Evolutionary conservation across 116 monocot genomes (phyloP), one percentile per base, ranked within the genome.

Genomic region (Iris pallida): DNA sequence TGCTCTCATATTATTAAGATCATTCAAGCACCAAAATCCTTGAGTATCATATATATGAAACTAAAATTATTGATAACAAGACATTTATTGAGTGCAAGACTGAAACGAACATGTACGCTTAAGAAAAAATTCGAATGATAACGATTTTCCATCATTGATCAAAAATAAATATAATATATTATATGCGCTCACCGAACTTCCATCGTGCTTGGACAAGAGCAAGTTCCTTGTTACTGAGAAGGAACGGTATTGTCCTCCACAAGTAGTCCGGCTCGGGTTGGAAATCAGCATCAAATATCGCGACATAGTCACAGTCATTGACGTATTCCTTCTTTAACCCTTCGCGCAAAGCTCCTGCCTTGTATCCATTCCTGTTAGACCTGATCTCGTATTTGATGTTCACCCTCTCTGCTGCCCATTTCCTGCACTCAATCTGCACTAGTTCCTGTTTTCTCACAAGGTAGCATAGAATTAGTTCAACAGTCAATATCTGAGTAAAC

Each of bases 201-300:
- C 93, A 93, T 54, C 93, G 71, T 19, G 93, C 93, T 72, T 93
- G 93, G 18, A 89, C 93, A 49, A 89, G 62, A 8, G 83, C 92
- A 12, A 92, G 74, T 18, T 84, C 83, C 9, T 71, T 68, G 48
- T 86, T 86, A 54, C 67, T 64, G 7, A 79, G 65, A 9, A 93
- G 81, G 54, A 80, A 84, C 7, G 89, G 93, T 8, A 93, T 69
- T 4, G 86, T 82, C 17, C 78, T 74, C 75, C 63, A 65, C 9
- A 93, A 60, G 67, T 68, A 89, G 48, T 93, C 93, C 4, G 81
- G 41, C n/a, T 89, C 83, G 0, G 88, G 88, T 42, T 88, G 89
- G 72, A 93, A 93, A 70, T 93, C 93, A 0, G 93, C 93, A 66
- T 93, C 93, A 61, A 93, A 93, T 63, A 93, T 86, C 4, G 73